These are phyloP conservation scores for Rhodotorula toruloides DNA, from an alignment of 768 basidiomycete species.

Conservation along the genomic window DNA sequence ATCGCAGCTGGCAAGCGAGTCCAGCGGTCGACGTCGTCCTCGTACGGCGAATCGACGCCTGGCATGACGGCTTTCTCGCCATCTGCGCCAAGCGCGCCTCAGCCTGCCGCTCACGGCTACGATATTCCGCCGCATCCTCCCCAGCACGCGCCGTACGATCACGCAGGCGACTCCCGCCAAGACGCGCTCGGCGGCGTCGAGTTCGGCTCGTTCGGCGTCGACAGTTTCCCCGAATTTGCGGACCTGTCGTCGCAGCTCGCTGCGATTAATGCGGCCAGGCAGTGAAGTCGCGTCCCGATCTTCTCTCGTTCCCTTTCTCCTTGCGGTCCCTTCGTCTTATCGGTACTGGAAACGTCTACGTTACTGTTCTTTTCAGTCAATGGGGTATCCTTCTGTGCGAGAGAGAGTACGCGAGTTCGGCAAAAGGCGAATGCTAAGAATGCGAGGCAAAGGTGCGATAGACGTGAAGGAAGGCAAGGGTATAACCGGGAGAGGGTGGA, in stretches of 20 bases:
- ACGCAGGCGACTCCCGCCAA: too few species aligned
- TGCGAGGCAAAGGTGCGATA: background rate
- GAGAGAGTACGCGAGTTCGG: too few species aligned
- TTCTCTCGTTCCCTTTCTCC: background rate
- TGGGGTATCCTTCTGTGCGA: too few species aligned
- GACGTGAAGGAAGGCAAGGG: background rate
- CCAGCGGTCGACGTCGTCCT: background rate
- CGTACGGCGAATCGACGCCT: background rate
- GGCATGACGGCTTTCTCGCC: too few species aligned
- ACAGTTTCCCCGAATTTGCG: background rate
- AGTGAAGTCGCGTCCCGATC: too few species aligned
- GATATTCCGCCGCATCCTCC: background rate
- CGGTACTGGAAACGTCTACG: too few species aligned
- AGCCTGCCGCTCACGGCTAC: background rate
- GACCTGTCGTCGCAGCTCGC: constrained; percentile 1
- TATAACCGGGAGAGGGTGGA: background rate
- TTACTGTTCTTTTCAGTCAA: too few species aligned
- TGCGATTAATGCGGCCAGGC: background rate
- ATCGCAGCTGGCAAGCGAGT: constrained; percentile 15
- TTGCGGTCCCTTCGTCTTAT: background rate
- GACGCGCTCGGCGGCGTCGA: background rate
- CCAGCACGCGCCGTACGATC: background rate
- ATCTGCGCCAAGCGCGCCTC: background rate
- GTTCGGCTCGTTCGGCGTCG: background rate
- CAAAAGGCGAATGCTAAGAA: background rate